These are phyloP conservation scores for Pleurozium schreberi DNA, from an alignment of 225 moss, liverwort and hornwort genomes.

Conservation along the genomic window DNA sequence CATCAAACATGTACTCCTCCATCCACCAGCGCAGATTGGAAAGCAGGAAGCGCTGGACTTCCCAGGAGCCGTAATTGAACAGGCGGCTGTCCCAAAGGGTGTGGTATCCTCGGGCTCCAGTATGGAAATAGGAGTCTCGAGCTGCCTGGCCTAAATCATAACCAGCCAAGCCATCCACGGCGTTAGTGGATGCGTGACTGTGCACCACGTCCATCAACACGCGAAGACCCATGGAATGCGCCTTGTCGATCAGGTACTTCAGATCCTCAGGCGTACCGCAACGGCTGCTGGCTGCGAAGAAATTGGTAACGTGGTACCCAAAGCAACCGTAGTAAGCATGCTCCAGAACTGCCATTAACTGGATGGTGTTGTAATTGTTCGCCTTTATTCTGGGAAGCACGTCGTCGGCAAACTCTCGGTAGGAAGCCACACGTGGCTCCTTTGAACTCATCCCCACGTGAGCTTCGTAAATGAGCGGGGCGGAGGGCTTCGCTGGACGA, in stretches of 20 bases:
- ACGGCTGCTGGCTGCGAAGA: slow-evolving; percentile 86
- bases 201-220: slow-evolving; percentile 95
- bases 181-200: slow-evolving; percentile 84
- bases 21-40: slow-evolving; percentile 95
- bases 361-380: slow-evolving; percentile 87
- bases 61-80: slow-evolving; percentile 90
- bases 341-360: slow-evolving; percentile 90
- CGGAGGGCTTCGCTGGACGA: slow-evolving; percentile 57
- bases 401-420: slow-evolving; percentile 78
- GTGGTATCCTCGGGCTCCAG: slow-evolving; percentile 73
- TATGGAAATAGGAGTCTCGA: slow-evolving; percentile 64
- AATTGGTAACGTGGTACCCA: slow-evolving; percentile 91
- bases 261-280: slow-evolving; percentile 92
- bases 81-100: slow-evolving; percentile 84
- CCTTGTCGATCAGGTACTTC: slow-evolving; percentile 85
- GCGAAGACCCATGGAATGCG: slow-evolving; percentile 69
- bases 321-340: slow-evolving; percentile 95
- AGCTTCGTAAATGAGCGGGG: slow-evolving; percentile 90
- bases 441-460: slow-evolving; percentile 97
- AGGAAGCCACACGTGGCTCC: slow-evolving; percentile 70
- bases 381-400: slow-evolving; percentile 82
- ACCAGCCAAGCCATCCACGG: slow-evolving; percentile 77
- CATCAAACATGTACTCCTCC: slow-evolving; percentile 84
- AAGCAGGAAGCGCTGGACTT: slow-evolving; percentile 78
- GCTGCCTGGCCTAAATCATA: slow-evolving; percentile 65